Evolutionary conservation across 345 rosid species (phyloP).

Genomic region (Linum tenue): DNA sequence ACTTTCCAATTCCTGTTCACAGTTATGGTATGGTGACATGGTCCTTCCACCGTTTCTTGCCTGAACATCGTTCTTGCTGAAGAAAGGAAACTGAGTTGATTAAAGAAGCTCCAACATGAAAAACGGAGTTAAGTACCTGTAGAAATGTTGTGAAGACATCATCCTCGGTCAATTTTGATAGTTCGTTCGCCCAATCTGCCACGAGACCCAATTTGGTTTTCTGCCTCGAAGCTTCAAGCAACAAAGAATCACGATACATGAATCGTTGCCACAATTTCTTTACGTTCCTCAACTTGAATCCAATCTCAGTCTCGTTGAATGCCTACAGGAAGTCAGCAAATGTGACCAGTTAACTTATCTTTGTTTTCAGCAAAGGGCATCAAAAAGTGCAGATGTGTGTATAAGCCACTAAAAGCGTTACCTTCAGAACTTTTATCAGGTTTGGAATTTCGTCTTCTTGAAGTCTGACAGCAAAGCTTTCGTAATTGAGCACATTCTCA

Average conservation of each 20-base stretch:
- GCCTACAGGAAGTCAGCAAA: slow-evolving; percentile 31
- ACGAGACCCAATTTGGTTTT: slow-evolving; percentile 30
- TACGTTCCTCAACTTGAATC: slow-evolving; percentile 54
- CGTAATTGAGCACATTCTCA: slow-evolving; percentile 86
- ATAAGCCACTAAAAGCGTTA: slow-evolving; percentile 20
- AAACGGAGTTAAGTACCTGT: slow-evolving; percentile 35
- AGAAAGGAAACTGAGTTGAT: too few species aligned
- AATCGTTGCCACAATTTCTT: slow-evolving; percentile 86
- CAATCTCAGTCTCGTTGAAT: slow-evolving; percentile 65
- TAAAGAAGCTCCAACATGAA: too few species aligned
- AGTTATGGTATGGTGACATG: too few species aligned
- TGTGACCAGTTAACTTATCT: slow-evolving; percentile 1
- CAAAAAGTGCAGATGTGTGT: neutral
- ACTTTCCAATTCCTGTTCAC: too few species aligned
- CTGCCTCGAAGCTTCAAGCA: slow-evolving; percentile 90
- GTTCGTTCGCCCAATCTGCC: slow-evolving; percentile 65
- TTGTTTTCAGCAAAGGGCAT: neutral
- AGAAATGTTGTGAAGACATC: slow-evolving; percentile 73
- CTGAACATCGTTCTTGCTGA: too few species aligned
- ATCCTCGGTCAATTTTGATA: slow-evolving; percentile 52
- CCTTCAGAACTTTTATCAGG: slow-evolving; percentile 75
- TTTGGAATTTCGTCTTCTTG: slow-evolving; percentile 82
- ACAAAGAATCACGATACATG: slow-evolving; percentile 60
- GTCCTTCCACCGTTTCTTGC: too few species aligned
- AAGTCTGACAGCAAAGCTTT: slow-evolving; percentile 84